These are phyloP conservation scores for Globisporangium paroecandrum DNA, from an alignment of 352 stramenopile genomes.

Conservation along the genomic window DNA sequence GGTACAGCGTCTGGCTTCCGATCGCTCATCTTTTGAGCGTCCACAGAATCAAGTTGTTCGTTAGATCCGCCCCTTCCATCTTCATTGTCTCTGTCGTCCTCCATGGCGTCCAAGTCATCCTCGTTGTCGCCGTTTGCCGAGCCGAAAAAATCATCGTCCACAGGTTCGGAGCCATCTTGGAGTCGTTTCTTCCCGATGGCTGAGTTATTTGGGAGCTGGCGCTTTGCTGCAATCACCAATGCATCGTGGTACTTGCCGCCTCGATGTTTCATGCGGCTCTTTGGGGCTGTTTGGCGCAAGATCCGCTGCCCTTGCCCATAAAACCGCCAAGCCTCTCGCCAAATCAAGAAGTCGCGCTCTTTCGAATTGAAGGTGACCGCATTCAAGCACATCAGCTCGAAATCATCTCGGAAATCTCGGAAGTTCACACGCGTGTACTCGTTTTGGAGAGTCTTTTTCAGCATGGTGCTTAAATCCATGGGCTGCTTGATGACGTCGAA, in stretches of 20 bases:
- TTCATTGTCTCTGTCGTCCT: slow-evolving; percentile 24
- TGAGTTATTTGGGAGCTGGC: slow-evolving; percentile 83
- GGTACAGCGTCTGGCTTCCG: not conserved
- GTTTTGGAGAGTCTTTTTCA: slow-evolving; percentile 59
- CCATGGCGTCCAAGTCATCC: slow-evolving; percentile 20
- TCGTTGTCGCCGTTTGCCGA: slow-evolving; percentile 21
- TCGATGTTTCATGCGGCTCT: slow-evolving; percentile 73
- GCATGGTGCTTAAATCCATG: slow-evolving; percentile 93
- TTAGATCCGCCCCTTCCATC: not conserved
- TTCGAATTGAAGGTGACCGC: slow-evolving; percentile 94
- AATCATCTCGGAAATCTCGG: slow-evolving; percentile 85
- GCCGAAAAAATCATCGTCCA: slow-evolving; percentile 22
- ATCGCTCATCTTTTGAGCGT: not conserved
- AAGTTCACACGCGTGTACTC: slow-evolving; percentile 75
- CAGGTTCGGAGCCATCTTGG: slow-evolving; percentile 27
- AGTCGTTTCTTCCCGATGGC: slow-evolving; percentile 43
- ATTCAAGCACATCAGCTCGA: slow-evolving; percentile 95
- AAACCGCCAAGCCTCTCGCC: slow-evolving; percentile 91
- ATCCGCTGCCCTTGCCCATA: slow-evolving; percentile 81
- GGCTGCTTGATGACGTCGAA: slow-evolving; percentile 90
- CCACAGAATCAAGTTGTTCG: not conserved
- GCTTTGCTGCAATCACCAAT: slow-evolving; percentile 66
- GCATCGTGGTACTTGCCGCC: slow-evolving; percentile 70
- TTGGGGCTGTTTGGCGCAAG: slow-evolving; percentile 68
- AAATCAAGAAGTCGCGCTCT: slow-evolving; percentile 87